These are phyloP conservation scores for Boletus rubroflammeus DNA, from an alignment of 768 basidiomycete species.

Conservation along the genomic window DNA sequence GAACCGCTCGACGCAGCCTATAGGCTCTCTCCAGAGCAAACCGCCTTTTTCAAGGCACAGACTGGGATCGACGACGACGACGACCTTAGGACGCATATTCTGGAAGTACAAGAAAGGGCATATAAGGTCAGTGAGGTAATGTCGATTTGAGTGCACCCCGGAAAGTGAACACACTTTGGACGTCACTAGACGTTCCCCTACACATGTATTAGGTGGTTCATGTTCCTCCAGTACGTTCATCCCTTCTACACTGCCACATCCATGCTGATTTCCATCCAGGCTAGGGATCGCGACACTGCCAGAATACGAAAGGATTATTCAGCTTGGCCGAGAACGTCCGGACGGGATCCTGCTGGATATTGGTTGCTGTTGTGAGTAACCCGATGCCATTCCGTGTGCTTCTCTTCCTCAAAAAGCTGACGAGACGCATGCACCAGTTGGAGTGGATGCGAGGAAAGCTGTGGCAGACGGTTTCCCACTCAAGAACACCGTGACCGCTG, in stretches of 20 bases:
- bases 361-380: constrained; percentile 41
- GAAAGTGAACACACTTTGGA: not conserved
- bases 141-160: not conserved
- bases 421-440: constrained; percentile 10
- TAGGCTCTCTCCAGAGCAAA: constrained; percentile 14
- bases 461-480: constrained; percentile 42
- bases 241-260: not conserved
- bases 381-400: not conserved
- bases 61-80: constrained; percentile 29
- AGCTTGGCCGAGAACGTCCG: constrained; percentile 34
- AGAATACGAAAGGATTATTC: constrained; percentile 28
- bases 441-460: constrained; percentile 38
- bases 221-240: constrained; percentile 21
- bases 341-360: constrained; percentile 42
- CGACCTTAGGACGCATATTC: constrained; percentile 28
- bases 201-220: constrained; percentile 24
- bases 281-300: constrained; percentile 9
- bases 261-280: constrained; percentile 1
- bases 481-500: constrained; percentile 36
- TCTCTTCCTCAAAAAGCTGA: not conserved
- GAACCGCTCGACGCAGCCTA: not conserved
- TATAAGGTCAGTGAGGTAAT: constrained; percentile 21
- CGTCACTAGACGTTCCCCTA: constrained; percentile 30
- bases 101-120: constrained; percentile 29
- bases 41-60: constrained; percentile 27